These are phyloP conservation scores for Viola pubescens DNA, from an alignment of 441 rosid species.

Conservation along the genomic window DNA sequence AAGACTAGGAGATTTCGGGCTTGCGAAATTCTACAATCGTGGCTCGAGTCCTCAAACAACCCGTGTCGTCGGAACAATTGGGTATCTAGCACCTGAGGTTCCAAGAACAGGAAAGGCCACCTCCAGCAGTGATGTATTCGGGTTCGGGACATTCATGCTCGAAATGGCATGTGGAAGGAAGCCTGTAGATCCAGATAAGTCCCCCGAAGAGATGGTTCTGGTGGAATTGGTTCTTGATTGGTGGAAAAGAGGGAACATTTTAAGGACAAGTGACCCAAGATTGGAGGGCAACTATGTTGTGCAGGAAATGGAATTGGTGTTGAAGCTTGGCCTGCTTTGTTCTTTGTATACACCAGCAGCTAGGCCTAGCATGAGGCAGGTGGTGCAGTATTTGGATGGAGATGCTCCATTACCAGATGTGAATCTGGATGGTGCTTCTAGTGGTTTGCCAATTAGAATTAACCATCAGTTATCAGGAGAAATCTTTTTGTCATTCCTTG, in stretches of 20 bases:
- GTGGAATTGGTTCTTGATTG: constrained; percentile 42
- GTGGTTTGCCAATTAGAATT: constrained; percentile 16
- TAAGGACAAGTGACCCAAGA: constrained; percentile 36
- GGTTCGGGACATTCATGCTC: constrained; percentile 55
- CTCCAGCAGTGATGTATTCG: constrained; percentile 41
- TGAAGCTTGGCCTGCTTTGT: constrained; percentile 51
- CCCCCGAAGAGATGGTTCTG: constrained; percentile 26
- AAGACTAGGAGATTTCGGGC: constrained; percentile 38
- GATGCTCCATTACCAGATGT: constrained; percentile 27
- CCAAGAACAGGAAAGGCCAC: constrained; percentile 43
- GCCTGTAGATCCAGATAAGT: constrained; percentile 33
- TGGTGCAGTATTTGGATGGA: constrained; percentile 37
- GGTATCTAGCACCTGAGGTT: constrained; percentile 45
- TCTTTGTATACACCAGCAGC: constrained; percentile 27
- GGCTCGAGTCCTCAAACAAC: constrained; percentile 22
- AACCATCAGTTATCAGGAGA: neutral
- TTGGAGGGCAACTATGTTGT: constrained; percentile 30
- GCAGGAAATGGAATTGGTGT: constrained; percentile 47
- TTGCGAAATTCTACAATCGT: constrained; percentile 30
- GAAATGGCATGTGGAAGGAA: constrained; percentile 62
- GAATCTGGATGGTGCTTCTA: constrained; percentile 17
- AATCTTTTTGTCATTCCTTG: neutral
- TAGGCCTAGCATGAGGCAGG: constrained; percentile 47
- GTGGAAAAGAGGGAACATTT: constrained; percentile 35
- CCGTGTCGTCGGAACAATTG: constrained; percentile 30